A percentile compares a stretch with the other conserved stretches of the same genome.
Conservation (phyloP, 768 basidiomycete genomes). For the Termitomyces sp. region DNA sequence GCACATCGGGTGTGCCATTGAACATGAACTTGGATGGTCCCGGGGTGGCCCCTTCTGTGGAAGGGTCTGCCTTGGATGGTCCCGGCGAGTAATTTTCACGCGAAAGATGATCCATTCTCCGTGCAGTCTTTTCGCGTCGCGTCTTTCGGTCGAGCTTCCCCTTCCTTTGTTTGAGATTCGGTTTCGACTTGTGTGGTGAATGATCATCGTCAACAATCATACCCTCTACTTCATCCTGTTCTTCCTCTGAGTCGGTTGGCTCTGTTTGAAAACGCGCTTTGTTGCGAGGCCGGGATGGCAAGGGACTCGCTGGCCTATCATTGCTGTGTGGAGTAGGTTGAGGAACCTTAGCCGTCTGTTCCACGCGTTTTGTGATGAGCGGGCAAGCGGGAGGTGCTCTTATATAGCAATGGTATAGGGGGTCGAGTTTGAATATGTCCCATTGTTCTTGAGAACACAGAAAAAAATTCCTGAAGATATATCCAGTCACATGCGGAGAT, state of each 20-base stretch:
- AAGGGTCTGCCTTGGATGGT: not conserved
- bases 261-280: slow-evolving; percentile 5
- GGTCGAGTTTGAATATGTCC: slow-evolving; percentile 84
- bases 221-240: slow-evolving; percentile 46
- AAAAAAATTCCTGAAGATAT: slow-evolving; percentile 32
- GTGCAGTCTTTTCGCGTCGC: slow-evolving; percentile 26
- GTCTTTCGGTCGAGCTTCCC: slow-evolving; percentile 29
- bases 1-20: not conserved
- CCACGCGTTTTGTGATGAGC: slow-evolving; percentile 1
- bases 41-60: not conserved
- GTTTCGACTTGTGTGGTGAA: slow-evolving; percentile 14
- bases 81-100: slow-evolving; percentile 9
- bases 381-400: slow-evolving; percentile 30
- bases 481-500: too few species aligned
- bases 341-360: not conserved
- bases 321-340: not conserved
- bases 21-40: not conserved
- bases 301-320: slow-evolving; percentile 2
- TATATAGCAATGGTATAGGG: slow-evolving; percentile 65
- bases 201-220: slow-evolving; percentile 43
- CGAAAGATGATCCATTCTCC: slow-evolving; percentile 22
- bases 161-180: slow-evolving; percentile 23
- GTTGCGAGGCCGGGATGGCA: slow-evolving; percentile 3
- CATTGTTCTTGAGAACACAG: slow-evolving; percentile 70
- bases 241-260: slow-evolving; percentile 21